phyloP scores from a whole-genome alignment of 208 protist species.

The Wallacemonas sp. region DNA sequence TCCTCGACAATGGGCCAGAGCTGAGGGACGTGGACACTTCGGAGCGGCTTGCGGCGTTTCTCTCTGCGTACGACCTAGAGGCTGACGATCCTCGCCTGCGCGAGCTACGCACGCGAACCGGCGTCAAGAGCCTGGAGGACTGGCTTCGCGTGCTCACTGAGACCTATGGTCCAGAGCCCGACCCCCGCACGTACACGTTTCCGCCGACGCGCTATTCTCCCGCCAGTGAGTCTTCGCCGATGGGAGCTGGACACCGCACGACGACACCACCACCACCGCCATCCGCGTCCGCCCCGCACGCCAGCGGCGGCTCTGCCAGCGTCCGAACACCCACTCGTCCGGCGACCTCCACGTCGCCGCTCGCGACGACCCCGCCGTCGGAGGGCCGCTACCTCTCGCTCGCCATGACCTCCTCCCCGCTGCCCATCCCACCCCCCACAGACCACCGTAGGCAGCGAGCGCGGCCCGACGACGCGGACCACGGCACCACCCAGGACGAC shows the following conservation, averaged over 20 bases:
- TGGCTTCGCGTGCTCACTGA: constrained; percentile 44
- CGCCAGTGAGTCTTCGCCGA: constrained; percentile 12
- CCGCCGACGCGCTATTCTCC: constrained; percentile 44
- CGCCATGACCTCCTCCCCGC: constrained; percentile 31
- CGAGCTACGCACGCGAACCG: constrained; percentile 18
- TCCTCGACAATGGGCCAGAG: constrained; percentile 79
- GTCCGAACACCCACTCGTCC: background rate
- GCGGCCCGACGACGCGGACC: background rate
- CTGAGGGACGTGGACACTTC: constrained; percentile 44
- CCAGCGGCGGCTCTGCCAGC: background rate
- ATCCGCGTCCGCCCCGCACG: background rate
- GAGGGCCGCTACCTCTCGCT: constrained; percentile 28
- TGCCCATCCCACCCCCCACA: background rate
- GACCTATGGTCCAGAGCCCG: constrained; percentile 67
- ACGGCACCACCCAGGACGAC: background rate
- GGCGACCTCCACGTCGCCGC: too few relatives aligned
- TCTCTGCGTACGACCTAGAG: constrained; percentile 47
- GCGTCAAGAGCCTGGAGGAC: background rate
- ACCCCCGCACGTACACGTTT: constrained; percentile 76
- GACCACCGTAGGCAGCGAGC: background rate
- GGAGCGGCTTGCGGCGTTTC: constrained; percentile 60
- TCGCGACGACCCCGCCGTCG: constrained; percentile 19
- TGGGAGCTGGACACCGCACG: background rate
- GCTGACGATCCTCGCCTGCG: constrained; percentile 27
- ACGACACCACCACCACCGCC: background rate